Evolutionary conservation across 257 asterid genomes (phyloP), one percentile per base, ranked within the genome.

Genomic region (Scutellaria barbata): DNA sequence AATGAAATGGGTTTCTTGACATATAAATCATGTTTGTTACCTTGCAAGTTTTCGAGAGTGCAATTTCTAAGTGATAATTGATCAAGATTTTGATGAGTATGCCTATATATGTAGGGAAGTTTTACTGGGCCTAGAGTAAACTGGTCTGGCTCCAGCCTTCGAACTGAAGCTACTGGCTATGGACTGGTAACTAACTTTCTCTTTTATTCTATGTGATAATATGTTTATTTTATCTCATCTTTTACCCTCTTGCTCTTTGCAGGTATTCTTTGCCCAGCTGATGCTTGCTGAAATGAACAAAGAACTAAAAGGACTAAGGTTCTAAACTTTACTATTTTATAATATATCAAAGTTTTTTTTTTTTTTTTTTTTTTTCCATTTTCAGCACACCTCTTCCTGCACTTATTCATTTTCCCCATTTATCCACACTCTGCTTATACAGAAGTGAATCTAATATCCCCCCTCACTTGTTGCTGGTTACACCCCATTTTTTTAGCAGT

Each of bases 141-240:
- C 80, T 94, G 99, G 99, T 87, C 98, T 30, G 96, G 96, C 72
- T 85, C 96, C 72, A 94, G 99, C 84, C 90, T 94, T 61, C 90
- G 98, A 67, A 94, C 99, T 57, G 99, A 94, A 83, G 99, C 99
- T 82, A 94, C 99, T 71, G 99, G 96, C 76, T 94, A 94, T 54
- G 99, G 99, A 85, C 82, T 94, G 99, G 99, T 94, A 74, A 84
- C 61, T 59, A 63, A 17, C 67, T 73, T 75, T 74, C 64, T 35
- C 57, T 60, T 57, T 9, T 63, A 35, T 25, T 56, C 6, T 63
- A 12, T 65, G n/a, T 22, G 33, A 48, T 43, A 55, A 12, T 40
- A 35, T 74, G 16, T 45, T 56, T 57, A 41, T 60, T 76, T 63
- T 53, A 51, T 61, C 70, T 74, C 73, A 63, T 75, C 58, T 30